phyloP scores from a whole-genome alignment of 176 grass and related monocot genomes.

The Dendrocalamus sinicus region DNA sequence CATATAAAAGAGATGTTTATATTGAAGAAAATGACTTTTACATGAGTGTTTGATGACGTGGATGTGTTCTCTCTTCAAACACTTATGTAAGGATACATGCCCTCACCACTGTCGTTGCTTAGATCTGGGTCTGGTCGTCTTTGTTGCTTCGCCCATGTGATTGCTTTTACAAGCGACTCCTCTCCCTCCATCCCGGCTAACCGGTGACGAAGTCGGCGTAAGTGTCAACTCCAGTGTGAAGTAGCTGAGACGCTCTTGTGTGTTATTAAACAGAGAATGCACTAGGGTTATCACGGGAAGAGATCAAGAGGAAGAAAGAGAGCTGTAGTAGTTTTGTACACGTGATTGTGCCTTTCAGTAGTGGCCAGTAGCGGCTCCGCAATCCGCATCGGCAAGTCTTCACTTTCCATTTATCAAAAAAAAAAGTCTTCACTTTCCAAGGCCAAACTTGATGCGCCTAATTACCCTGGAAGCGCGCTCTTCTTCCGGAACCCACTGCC shows the following conservation, averaged over 20 bases:
- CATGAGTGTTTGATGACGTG: no score
- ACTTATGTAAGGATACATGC: no score
- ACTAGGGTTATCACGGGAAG: slow-evolving; percentile 4
- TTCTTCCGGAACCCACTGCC: neutral
- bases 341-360: neutral
- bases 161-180: no score
- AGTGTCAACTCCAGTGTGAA: neutral
- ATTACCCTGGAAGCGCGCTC: neutral
- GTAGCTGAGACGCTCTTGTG: neutral
- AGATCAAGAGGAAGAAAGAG: neutral
- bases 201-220: no score
- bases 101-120: no score
- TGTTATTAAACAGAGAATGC: neutral
- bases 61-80: no score
- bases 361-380: neutral
- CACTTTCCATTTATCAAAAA: no score
- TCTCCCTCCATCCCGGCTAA: no score
- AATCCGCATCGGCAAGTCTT: neutral
- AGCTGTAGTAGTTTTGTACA: neutral
- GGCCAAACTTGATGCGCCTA: neutral
- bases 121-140: no score
- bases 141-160: no score
- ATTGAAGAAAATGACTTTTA: no score
- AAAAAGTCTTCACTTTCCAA: slow-evolving; percentile 1
- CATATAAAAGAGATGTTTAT: no score